phyloP scores from a whole-genome alignment of 1,284 basidiomycete species.

The Amylostereum chailletii region DNA sequence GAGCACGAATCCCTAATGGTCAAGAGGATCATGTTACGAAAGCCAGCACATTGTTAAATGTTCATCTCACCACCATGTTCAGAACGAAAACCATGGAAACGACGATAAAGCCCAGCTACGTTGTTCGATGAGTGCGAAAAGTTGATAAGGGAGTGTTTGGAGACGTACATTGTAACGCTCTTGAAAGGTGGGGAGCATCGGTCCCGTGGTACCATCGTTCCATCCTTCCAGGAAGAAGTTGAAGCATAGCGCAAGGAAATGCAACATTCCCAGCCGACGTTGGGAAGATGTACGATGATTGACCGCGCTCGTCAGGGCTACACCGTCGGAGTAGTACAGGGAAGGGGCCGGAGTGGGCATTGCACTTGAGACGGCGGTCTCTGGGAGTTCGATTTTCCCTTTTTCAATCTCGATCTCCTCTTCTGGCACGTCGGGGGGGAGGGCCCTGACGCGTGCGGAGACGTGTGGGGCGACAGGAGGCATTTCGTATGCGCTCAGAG shows the following conservation, averaged over 20 bases:
- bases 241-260: constrained; percentile 26
- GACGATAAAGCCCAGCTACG: constrained; percentile 35
- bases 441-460: background rate
- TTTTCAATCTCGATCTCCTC: background rate
- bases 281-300: constrained; percentile 12
- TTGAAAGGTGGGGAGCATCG: constrained; percentile 49
- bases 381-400: background rate
- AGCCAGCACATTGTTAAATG: too few species aligned
- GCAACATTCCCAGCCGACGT: constrained; percentile 15
- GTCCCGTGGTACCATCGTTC: constrained; percentile 50
- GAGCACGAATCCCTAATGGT: constrained; percentile 38
- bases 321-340: background rate
- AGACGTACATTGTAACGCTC: constrained; percentile 38
- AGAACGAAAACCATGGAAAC: constrained; percentile 42
- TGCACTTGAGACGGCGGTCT: background rate
- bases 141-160: background rate
- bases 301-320: background rate
- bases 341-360: background rate
- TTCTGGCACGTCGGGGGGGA: background rate
- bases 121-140: background rate
- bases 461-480: background rate
- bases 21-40: too few species aligned
- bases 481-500: background rate
- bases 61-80: constrained; percentile 28
- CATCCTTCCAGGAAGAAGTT: constrained; percentile 40